Base-by-base conservation (phyloP, 2,329 filamentous ascomycete genomes). In the Monilinia polystroma region DNA sequence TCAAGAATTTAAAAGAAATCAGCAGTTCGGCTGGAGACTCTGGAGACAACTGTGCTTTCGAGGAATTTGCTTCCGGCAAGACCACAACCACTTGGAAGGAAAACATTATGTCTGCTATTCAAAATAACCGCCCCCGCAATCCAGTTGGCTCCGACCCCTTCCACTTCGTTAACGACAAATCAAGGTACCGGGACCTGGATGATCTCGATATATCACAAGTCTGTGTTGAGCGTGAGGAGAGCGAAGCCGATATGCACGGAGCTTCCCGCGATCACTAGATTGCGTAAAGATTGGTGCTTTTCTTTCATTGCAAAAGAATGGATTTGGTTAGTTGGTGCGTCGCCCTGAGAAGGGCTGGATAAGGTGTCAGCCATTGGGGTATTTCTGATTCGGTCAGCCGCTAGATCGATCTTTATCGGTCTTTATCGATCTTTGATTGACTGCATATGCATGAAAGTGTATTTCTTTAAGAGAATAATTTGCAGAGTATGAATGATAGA, bases 101-200 rank as follows among this genome's bases (percentile, higher is more conserved):
- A 1, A 60, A 60, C 6, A 38, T 60, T 2, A 4, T 60, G 6
- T 23, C 57, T 14, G 43, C 57, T 18, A 49, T 60, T 51, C 29
- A n/a, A 60, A 20, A 26, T 14, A 38, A 51, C 6, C 29, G 57
- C 10, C 57, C 57, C 6, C 26, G 14, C 5, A 51, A 60, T 35
- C 57, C 57, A 2, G 43, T 29, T 1, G 45, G 5, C 16, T 51
- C 43, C 2, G n/a, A 38, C 14, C 49, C 57, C 2, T 60, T 60
- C 14, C 57, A 60, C 20, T 60, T 60, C 23, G 14, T 35, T 38
- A 45, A 12, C 3, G 57, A n/a, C 23, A 60, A 20, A 6, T 60
- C 57, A 5, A 60, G 57, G 35, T 60, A 60, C 6, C 10, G 29
- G 26, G 57, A 60, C 20, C n/a, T 60, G 18, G n/a, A 23, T 51